A percentile compares a stretch with the other conserved stretches of the same genome.
Evolutionary conservation across 2,329 filamentous ascomycete genomes (phyloP).

Genomic region (Pseudofabraea citricarpa): DNA sequence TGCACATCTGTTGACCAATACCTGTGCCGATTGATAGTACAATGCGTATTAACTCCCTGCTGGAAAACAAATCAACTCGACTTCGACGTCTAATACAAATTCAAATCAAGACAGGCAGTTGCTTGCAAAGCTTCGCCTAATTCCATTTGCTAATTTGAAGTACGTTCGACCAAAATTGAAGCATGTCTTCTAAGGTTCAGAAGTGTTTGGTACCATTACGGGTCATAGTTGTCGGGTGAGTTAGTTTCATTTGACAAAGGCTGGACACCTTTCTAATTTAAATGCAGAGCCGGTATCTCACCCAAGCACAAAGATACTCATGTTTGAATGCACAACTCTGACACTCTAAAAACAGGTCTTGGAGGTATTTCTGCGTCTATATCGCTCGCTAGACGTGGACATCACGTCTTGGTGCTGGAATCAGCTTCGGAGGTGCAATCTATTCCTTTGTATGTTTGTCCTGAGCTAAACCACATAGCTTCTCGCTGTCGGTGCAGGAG

Average conservation of each 20-base stretch:
- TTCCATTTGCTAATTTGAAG: not conserved
- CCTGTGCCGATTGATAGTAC: not conserved
- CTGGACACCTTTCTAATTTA: not conserved
- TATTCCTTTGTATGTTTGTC: not conserved
- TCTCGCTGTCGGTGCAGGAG: constrained; percentile 10
- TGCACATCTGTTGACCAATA: not conserved
- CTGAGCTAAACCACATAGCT: constrained; percentile 1
- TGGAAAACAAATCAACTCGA: not conserved
- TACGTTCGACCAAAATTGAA: not conserved
- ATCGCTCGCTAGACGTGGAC: constrained; percentile 7
- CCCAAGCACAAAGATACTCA: not conserved
- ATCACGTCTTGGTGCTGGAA: constrained; percentile 6
- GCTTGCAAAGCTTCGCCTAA: not conserved
- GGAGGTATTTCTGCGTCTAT: constrained; percentile 7
- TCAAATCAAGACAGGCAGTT: not conserved
- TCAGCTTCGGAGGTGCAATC: constrained; percentile 3
- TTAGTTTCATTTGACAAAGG: not conserved
- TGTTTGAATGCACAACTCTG: not conserved
- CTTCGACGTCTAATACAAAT: not conserved
- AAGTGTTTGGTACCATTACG: not conserved
- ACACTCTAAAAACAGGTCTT: not conserved
- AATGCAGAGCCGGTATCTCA: not conserved
- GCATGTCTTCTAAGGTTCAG: not conserved
- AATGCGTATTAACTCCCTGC: not conserved
- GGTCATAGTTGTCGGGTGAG: not conserved